Percentiles rank a stretch among this genome's conserved stretches.
These are phyloP conservation scores for Cercospora brassicicola DNA, from an alignment of 2,329 filamentous ascomycete species.

Conservation along the genomic window DNA sequence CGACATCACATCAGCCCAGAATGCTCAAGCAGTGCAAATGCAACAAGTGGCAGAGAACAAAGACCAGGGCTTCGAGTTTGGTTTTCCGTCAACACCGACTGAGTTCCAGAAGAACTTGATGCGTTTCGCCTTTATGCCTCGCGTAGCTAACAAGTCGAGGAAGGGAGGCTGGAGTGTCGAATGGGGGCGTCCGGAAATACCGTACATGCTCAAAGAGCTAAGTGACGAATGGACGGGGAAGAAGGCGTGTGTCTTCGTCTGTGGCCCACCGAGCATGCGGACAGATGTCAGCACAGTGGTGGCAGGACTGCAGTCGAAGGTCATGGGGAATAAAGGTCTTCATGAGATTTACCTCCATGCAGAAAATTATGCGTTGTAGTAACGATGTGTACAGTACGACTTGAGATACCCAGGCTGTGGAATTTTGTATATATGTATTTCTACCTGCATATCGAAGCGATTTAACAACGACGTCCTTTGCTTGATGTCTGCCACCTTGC, in stretches of 20 bases:
- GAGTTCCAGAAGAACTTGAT: slow-evolving; percentile 79
- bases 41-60: slow-evolving; percentile 22
- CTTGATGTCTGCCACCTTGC: not conserved
- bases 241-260: slow-evolving; percentile 87
- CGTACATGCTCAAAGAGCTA: slow-evolving; percentile 81
- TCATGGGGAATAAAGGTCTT: slow-evolving; percentile 66
- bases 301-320: slow-evolving; percentile 75
- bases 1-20: slow-evolving; percentile 46
- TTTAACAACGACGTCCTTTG: not conserved
- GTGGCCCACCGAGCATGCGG: slow-evolving; percentile 82
- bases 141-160: slow-evolving; percentile 45
- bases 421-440: not conserved
- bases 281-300: slow-evolving; percentile 85
- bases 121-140: slow-evolving; percentile 77
- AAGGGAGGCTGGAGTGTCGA: slow-evolving; percentile 84
- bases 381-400: slow-evolving; percentile 30
- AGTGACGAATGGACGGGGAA: slow-evolving; percentile 76
- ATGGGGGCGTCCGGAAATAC: slow-evolving; percentile 85
- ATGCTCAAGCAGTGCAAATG: slow-evolving; percentile 34
- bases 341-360: slow-evolving; percentile 94
- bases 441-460: not conserved
- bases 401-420: slow-evolving; percentile 3
- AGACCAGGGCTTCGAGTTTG: slow-evolving; percentile 47
- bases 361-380: slow-evolving; percentile 90
- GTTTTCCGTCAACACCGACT: slow-evolving; percentile 79